Conservation (phyloP, 129 eudicot species). For the Heracleum sosnowskyi region DNA sequence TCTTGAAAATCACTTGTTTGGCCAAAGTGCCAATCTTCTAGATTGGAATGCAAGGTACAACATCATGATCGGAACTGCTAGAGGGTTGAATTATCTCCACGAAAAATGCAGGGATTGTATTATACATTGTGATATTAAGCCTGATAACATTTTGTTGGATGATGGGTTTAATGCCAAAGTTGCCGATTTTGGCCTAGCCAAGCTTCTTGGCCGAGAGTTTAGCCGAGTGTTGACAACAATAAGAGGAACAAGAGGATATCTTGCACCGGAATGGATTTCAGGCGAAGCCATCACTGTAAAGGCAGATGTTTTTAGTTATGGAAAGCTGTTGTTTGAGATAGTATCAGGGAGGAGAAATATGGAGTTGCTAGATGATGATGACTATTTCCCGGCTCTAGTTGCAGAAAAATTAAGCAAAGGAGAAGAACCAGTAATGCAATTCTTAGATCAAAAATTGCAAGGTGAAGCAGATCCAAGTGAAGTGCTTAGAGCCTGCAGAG, state of each 20-base stretch:
- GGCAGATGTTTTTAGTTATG: conserved; percentile 18
- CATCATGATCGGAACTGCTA: conserved; percentile 13
- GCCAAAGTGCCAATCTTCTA: background rate
- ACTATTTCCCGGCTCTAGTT: conserved; percentile 10
- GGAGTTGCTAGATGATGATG: conserved; percentile 2
- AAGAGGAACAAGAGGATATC: conserved; percentile 19
- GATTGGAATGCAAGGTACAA: conserved; percentile 15
- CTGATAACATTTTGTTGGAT: conserved; percentile 17
- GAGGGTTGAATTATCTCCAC: conserved; percentile 15
- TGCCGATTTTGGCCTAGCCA: conserved; percentile 17
- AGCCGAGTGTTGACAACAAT: conserved; percentile 16
- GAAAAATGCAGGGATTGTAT: conserved; percentile 21
- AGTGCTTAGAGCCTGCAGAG: conserved; percentile 8
- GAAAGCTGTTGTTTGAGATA: conserved; percentile 12
- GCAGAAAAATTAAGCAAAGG: conserved; percentile 1
- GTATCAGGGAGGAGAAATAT: conserved; percentile 16
- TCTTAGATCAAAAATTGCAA: conserved; percentile 13
- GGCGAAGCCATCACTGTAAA: conserved; percentile 14
- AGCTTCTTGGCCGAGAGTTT: conserved; percentile 15
- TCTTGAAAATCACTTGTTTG: conserved; percentile 9
- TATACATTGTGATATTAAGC: conserved; percentile 18
- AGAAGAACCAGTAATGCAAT: background rate
- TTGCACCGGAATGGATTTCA: conserved; percentile 19
- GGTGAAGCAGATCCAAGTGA: conserved; percentile 11
- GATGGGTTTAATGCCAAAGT: conserved; percentile 11